Conservation (phyloP, 495 filamentous ascomycete species). For the Tuber indicum region DNA sequence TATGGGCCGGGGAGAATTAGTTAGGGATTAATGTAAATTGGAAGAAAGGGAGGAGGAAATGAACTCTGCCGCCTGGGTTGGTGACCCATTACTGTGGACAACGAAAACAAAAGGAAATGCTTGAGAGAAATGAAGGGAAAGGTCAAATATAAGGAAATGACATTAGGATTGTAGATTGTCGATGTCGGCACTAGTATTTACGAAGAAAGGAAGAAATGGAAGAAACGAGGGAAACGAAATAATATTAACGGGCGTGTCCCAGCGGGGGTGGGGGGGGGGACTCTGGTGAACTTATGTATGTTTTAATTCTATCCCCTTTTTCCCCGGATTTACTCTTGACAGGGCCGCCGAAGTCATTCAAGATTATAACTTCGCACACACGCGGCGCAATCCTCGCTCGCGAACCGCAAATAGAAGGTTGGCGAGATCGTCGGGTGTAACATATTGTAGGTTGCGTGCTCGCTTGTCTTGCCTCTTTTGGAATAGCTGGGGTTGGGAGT, state of each 20-base stretch:
- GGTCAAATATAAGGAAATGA: neutral
- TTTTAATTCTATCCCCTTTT: neutral
- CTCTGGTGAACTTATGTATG: neutral
- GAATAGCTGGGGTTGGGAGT: neutral
- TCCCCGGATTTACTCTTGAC: neutral
- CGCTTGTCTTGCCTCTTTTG: neutral
- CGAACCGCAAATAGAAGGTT: constrained; percentile 1
- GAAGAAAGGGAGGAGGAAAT: neutral
- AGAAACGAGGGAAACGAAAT: neutral
- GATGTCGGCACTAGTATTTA: neutral
- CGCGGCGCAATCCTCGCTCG: neutral
- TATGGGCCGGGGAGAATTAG: neutral
- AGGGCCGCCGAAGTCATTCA: neutral
- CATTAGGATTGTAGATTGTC: neutral
- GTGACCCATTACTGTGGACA: neutral
- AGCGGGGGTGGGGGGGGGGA: neutral
- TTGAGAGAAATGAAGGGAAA: neutral
- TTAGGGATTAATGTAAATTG: neutral
- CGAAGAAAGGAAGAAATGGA: neutral
- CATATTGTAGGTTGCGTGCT: neutral
- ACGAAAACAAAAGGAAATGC: neutral
- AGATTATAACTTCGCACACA: neutral
- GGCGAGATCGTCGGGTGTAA: neutral
- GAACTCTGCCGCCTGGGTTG: neutral
- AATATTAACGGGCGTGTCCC: neutral